Evolutionary conservation across 495 filamentous ascomycete genomes (phyloP).

Genomic region (Neurospora sp.): DNA sequence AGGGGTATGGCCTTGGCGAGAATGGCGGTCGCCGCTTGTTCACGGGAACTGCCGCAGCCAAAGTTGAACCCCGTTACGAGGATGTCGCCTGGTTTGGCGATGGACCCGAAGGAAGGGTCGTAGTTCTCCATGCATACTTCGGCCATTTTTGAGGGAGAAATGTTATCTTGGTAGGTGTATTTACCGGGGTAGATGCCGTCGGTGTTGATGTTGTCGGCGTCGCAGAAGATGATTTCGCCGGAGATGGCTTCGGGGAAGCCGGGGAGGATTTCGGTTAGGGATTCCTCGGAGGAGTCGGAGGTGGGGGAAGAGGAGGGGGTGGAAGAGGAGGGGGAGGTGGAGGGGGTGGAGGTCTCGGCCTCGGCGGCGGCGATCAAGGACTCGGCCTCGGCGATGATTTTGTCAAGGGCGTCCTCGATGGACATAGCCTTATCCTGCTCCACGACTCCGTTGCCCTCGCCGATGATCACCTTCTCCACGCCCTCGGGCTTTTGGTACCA

Average conservation of each 20-base stretch:
- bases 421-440: conserved; percentile 52
- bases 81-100: conserved; percentile 47
- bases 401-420: conserved; percentile 58
- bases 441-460: conserved; percentile 57
- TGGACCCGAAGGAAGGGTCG: conserved; percentile 53
- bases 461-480: conserved; percentile 54
- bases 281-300: conserved; percentile 10
- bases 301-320: background rate
- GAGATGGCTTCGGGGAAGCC: conserved; percentile 57
- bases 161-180: conserved; percentile 78
- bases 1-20: too few species aligned
- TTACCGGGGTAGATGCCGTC: conserved; percentile 78
- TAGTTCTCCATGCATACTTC: conserved; percentile 90
- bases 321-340: background rate
- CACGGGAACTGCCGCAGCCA: conserved; percentile 69
- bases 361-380: conserved; percentile 36
- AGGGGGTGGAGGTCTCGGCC: too few species aligned
- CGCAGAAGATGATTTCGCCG: conserved; percentile 62
- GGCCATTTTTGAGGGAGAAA: conserved; percentile 70
- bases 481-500: conserved; percentile 64
- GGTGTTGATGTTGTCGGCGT: conserved; percentile 67
- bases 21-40: conserved; percentile 86
- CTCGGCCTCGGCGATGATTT: conserved; percentile 57
- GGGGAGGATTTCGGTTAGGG: conserved; percentile 51
- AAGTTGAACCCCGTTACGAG: conserved; percentile 88